Percentiles rank a stretch among this genome's conserved stretches.
Evolutionary conservation across 257 asterid species (phyloP).

Genomic region (Solanum clarkiae): DNA sequence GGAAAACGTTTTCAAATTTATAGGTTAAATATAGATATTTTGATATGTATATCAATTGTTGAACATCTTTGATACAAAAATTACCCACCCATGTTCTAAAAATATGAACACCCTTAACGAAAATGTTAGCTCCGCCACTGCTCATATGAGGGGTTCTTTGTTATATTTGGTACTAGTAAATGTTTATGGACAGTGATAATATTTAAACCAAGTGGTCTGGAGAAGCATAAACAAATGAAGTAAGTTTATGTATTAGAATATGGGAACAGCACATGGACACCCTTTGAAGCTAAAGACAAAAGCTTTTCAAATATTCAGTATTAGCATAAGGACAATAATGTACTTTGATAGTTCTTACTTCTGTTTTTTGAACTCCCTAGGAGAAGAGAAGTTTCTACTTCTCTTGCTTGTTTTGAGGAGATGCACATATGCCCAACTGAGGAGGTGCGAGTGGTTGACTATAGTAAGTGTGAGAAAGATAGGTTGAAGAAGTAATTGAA

Average conservation of each 20-base stretch:
- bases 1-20: no score
- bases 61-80: no score
- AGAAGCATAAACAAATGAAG: conserved; percentile 37
- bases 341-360: background rate
- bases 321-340: background rate
- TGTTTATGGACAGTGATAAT: conserved; percentile 31
- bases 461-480: background rate
- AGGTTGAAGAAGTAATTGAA: background rate
- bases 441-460: background rate
- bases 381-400: background rate
- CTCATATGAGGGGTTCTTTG: background rate
- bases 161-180: background rate
- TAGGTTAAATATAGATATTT: no score
- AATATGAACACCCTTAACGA: no score
- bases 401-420: background rate
- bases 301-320: background rate
- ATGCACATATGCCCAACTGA: background rate
- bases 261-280: conserved; percentile 49
- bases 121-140: no score
- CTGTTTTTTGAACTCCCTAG: background rate
- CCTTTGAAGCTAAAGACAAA: conserved; percentile 40
- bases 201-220: conserved; percentile 42
- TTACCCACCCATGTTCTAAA: no score
- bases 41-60: no score
- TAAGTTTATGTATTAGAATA: conserved; percentile 20